Base-by-base conservation (phyloP, 1,284 basidiomycete species). In the Mrakiaceae sp. region DNA sequence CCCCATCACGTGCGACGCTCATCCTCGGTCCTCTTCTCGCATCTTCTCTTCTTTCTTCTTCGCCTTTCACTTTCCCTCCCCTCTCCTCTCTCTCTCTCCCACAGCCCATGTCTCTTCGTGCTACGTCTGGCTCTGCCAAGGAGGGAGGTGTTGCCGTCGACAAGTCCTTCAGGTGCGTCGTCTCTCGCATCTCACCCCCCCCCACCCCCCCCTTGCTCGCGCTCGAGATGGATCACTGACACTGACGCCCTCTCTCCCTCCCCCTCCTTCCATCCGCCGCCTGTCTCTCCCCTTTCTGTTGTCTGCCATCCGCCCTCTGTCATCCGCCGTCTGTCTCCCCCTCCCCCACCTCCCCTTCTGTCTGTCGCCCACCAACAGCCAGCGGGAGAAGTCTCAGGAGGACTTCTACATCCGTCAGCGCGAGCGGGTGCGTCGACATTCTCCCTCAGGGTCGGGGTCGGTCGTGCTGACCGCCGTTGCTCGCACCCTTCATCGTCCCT, bases 401-500 rank as follows among this genome's bases (percentile, higher is more conserved):
- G 55, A 57, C 43, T 57, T 40, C 42, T 57, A 14, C 55, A 57
- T 57, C 55, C 55, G 55, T 44, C 40, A 57, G 55, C 42, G 27
- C 27, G 27, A 27, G 27, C 27, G 27, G 27, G 27, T 27, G 27
- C 27, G 27, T 27, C 27, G 27, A 1, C 27, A 27, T 2, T 27
- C 27, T 27, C 27, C 27, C 27, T 27, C 27, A 2, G 27, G 27
- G 2, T 27, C 27, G 27, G 27, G 27, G 27, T 27, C 27, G 27
- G 27, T 27, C 27, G 27, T 27, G 27, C 27, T 27, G 27, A 27
- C 27, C 27, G 27, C 27, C 27, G 27, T 27, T 27, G 27, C 27
- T 27, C 27, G 27, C 27, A 27, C 27, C 27, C 27, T 27, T 27
- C 27, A 27, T 27, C 27, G 27, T 27, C 27, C 27, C 27, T 27